These are phyloP conservation scores for Trypanosomatidae sp. DNA, from an alignment of 208 protist species.

Conservation along the genomic window DNA sequence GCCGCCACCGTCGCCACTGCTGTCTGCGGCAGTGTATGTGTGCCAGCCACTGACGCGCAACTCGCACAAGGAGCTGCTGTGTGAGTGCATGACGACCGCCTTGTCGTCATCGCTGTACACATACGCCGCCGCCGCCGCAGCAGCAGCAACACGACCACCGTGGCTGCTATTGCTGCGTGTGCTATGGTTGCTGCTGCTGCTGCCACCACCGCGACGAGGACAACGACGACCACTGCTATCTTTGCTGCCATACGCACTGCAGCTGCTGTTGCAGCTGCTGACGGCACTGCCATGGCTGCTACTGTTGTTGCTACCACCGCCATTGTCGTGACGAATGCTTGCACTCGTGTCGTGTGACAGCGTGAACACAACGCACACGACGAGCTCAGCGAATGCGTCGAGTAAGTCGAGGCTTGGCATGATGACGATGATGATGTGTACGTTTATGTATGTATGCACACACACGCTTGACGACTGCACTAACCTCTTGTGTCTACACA, in stretches of 20 bases:
- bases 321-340: background rate
- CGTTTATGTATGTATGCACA: too few species aligned
- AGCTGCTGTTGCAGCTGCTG: conserved; percentile 8
- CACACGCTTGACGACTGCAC: too few species aligned
- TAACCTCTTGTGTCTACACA: too few species aligned
- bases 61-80: conserved; percentile 5
- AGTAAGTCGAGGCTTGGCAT: conserved; percentile 50
- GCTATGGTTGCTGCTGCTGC: too few species aligned
- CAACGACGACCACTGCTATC: too few species aligned
- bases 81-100: background rate
- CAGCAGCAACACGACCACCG: background rate
- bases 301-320: conserved; percentile 2
- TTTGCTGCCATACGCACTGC: too few species aligned
- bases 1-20: too few species aligned
- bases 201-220: too few species aligned
- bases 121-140: background rate
- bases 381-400: conserved; percentile 50
- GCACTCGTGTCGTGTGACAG: conserved; percentile 10
- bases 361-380: conserved; percentile 50
- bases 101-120: background rate
- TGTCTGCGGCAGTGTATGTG: too few species aligned
- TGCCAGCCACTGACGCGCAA: conserved; percentile 2
- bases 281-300: conserved; percentile 2
- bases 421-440: background rate
- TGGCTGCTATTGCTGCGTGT: conserved; percentile 1